Conservation (phyloP, 2,329 filamentous ascomycete genomes). For the Lachnellula occidentalis region DNA sequence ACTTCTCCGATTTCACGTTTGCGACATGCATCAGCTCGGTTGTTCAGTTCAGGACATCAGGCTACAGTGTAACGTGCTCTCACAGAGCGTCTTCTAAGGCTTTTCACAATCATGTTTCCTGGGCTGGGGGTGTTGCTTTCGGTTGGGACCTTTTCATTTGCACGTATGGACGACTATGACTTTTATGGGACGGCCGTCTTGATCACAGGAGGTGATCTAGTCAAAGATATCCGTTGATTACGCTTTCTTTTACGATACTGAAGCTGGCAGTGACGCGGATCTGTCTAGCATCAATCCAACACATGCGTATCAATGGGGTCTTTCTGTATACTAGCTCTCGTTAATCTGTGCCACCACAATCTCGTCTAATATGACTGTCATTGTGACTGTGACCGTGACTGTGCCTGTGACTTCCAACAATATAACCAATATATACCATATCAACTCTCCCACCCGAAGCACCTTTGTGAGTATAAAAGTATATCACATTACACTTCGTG, state of each 20-base stretch:
- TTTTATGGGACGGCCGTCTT: constrained; percentile 21
- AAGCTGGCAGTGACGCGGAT: constrained; percentile 19
- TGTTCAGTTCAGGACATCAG: constrained; percentile 5
- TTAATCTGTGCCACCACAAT: constrained; percentile 20
- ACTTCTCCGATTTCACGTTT: constrained; percentile 18
- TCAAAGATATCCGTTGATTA: constrained; percentile 21
- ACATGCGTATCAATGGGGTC: constrained; percentile 20
- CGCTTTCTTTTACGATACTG: constrained; percentile 19
- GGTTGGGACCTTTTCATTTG: constrained; percentile 11
- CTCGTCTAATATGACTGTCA: neutral
- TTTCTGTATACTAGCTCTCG: constrained; percentile 30
- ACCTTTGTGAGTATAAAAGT: no score
- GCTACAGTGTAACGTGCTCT: constrained; percentile 14
- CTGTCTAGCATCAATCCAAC: constrained; percentile 20
- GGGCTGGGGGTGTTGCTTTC: constrained; percentile 27
- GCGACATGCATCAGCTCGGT: constrained; percentile 7
- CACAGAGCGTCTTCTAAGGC: constrained; percentile 9
- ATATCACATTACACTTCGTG: no score
- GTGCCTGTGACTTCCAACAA: no score
- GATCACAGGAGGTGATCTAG: constrained; percentile 23
- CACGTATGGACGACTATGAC: constrained; percentile 17
- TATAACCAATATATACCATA: no score
- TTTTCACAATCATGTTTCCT: constrained; percentile 18
- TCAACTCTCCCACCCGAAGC: no score
- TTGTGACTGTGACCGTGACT: neutral